phyloP scores from a whole-genome alignment of 805 yeast genomes.

The Candida pini region DNA sequence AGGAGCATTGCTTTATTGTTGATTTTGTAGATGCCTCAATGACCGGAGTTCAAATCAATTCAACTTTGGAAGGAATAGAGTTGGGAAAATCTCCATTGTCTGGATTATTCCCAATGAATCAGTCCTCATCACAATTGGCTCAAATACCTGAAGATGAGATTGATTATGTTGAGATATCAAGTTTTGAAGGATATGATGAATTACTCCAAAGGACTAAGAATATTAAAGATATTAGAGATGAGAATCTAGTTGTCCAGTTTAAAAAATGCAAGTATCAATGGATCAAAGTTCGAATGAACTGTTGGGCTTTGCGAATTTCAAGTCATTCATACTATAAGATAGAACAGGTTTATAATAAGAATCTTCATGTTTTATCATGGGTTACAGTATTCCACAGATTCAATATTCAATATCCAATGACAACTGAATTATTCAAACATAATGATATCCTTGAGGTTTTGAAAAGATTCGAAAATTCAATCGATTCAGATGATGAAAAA shows the following conservation, averaged over 20 bases:
- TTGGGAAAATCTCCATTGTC: slow-evolving; percentile 2
- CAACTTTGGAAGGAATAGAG: slow-evolving; percentile 20
- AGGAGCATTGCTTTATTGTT: slow-evolving; percentile 63
- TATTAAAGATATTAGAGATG: slow-evolving; percentile 5
- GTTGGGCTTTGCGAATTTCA: slow-evolving; percentile 19
- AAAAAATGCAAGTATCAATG: slow-evolving; percentile 13
- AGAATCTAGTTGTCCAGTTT: slow-evolving; percentile 10
- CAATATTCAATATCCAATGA: slow-evolving; percentile 11
- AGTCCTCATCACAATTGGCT: neutral
- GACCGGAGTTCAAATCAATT: slow-evolving; percentile 22
- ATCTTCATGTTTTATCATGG: slow-evolving; percentile 6
- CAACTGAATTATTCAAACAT: slow-evolving; percentile 6
- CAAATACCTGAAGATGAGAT: slow-evolving; percentile 12
- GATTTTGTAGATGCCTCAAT: slow-evolving; percentile 66
- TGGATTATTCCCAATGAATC: slow-evolving; percentile 12
- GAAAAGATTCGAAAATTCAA: slow-evolving; percentile 9
- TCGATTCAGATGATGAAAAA: slow-evolving; percentile 6
- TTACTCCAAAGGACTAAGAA: slow-evolving; percentile 15
- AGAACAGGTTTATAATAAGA: slow-evolving; percentile 11
- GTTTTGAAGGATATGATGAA: slow-evolving; percentile 24
- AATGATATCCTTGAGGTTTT: slow-evolving; percentile 15
- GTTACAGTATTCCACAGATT: slow-evolving; percentile 9
- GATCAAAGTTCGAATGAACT: slow-evolving; percentile 14
- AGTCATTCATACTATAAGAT: slow-evolving; percentile 14
- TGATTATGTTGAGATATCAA: slow-evolving; percentile 25